These are phyloP conservation scores for Vanrija sp. DNA, from an alignment of 1,284 basidiomycete species.

Conservation along the genomic window DNA sequence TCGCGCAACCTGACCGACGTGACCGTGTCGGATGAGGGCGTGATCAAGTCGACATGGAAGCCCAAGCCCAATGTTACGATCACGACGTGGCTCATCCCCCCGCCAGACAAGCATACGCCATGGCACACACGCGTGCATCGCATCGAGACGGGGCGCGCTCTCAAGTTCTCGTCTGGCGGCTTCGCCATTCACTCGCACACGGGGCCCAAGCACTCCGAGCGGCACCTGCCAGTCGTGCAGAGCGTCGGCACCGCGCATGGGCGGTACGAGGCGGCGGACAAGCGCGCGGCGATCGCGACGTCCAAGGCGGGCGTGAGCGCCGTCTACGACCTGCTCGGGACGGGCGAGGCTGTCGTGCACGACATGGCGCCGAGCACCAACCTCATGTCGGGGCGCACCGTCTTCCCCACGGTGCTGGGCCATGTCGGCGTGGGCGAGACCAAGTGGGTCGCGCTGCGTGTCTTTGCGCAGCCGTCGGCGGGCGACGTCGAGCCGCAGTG, in stretches of 20 bases:
- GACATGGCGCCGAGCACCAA: slow-evolving; percentile 63
- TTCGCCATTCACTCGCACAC: slow-evolving; percentile 22
- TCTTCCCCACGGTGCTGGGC: slow-evolving; percentile 61
- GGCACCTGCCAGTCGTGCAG: slow-evolving; percentile 6
- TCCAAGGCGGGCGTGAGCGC: slow-evolving; percentile 25
- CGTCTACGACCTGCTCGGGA: slow-evolving; percentile 19
- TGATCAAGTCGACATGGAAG: slow-evolving; percentile 25
- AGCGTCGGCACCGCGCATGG: slow-evolving; percentile 6
- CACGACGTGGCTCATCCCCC: slow-evolving; percentile 27
- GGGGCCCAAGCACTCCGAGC: slow-evolving; percentile 20
- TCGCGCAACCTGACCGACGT: slow-evolving; percentile 47
- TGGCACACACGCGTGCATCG: slow-evolving; percentile 31
- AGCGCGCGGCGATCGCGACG: slow-evolving; percentile 12
- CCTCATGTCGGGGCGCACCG: slow-evolving; percentile 62
- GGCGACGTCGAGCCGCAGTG: slow-evolving; percentile 7
- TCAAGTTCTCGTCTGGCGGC: slow-evolving; percentile 20
- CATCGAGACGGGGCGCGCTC: slow-evolving; percentile 9
- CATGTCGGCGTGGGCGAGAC: slow-evolving; percentile 51
- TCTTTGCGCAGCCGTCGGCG: slow-evolving; percentile 53
- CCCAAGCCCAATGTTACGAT: slow-evolving; percentile 27
- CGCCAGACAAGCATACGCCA: slow-evolving; percentile 11
- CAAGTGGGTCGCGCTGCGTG: slow-evolving; percentile 60
- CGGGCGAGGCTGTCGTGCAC: slow-evolving; percentile 15
- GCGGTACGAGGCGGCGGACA: slow-evolving; percentile 1
- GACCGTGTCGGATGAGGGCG: slow-evolving; percentile 18